Evolutionary conservation across 495 filamentous ascomycete genomes (phyloP).

Genomic region (Chaetomium fimeti): DNA sequence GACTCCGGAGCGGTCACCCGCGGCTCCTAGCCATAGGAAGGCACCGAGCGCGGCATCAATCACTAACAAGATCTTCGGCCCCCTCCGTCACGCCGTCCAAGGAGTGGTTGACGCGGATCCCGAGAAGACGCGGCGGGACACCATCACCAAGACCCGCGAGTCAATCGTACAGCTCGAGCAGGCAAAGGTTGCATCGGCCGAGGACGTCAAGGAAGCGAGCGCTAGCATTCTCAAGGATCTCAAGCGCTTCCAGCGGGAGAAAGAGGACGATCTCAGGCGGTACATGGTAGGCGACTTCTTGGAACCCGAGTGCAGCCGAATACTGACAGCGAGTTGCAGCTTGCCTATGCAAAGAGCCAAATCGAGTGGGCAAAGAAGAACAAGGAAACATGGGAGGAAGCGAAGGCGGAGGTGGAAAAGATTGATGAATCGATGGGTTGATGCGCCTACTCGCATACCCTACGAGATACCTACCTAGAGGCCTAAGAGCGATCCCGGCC

Average conservation of each 20-base stretch:
- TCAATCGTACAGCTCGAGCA: slow-evolving; percentile 73
- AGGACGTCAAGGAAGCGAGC: slow-evolving; percentile 90
- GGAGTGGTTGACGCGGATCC: slow-evolving; percentile 96
- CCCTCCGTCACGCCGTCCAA: slow-evolving; percentile 89
- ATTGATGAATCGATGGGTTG: slow-evolving; percentile 56
- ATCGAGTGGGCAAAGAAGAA: slow-evolving; percentile 99
- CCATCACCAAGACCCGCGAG: slow-evolving; percentile 92
- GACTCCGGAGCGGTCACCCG: slow-evolving; percentile 45
- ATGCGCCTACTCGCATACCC: neutral
- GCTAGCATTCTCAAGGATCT: slow-evolving; percentile 81
- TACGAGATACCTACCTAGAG: neutral
- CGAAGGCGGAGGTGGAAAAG: slow-evolving; percentile 87
- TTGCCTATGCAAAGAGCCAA: slow-evolving; percentile 90
- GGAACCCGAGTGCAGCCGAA: neutral
- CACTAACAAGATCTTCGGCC: slow-evolving; percentile 89
- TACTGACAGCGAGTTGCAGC: slow-evolving; percentile 50
- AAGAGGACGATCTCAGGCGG: slow-evolving; percentile 87
- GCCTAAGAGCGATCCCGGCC: neutral
- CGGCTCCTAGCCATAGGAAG: slow-evolving; percentile 61
- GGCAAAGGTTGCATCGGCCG: slow-evolving; percentile 78
- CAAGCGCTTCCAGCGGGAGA: slow-evolving; percentile 87
- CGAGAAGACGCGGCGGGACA: slow-evolving; percentile 85
- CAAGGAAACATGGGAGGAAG: slow-evolving; percentile 93
- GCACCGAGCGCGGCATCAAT: slow-evolving; percentile 75
- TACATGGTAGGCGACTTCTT: slow-evolving; percentile 75